Evolutionary conservation across 1,284 basidiomycete species (phyloP).

Genomic region (Heterobasidion parviporum): DNA sequence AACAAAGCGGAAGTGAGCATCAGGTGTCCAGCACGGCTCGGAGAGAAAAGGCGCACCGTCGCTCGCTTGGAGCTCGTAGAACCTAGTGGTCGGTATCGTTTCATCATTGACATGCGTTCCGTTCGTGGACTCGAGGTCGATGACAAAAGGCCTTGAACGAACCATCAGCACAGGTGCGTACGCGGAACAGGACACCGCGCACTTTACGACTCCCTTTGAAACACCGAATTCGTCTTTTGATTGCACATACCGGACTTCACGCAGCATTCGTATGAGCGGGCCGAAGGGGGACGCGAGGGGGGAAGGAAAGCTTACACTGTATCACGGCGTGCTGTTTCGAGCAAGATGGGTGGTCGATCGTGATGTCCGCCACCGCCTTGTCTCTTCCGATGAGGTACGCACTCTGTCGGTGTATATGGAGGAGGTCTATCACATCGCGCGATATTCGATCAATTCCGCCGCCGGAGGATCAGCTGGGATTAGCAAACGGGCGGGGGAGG

Average conservation of each 20-base stretch:
- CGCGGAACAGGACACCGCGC: constrained; percentile 2
- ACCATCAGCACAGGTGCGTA: constrained; percentile 5
- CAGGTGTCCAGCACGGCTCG: too few species aligned
- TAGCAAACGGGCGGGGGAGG: not conserved
- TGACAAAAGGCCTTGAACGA: constrained; percentile 75
- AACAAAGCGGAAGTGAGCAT: not conserved
- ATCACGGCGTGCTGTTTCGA: constrained; percentile 98
- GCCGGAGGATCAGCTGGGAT: too few species aligned
- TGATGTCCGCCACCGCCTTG: constrained; percentile 80
- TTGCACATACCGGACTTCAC: constrained; percentile 69
- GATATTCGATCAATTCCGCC: not conserved
- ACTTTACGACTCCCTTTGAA: constrained; percentile 75
- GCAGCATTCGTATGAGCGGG: constrained; percentile 3
- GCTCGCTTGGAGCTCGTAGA: constrained; percentile 81
- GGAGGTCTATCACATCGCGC: constrained; percentile 49
- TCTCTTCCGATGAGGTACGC: constrained; percentile 93
- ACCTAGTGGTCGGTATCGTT: constrained; percentile 78
- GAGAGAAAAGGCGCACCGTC: constrained; percentile 58
- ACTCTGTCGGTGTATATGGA: constrained; percentile 89
- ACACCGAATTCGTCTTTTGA: constrained; percentile 87
- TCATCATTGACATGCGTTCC: constrained; percentile 88
- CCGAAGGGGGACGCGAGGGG: constrained; percentile 4
- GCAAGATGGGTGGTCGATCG: constrained; percentile 91
- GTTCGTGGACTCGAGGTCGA: constrained; percentile 97
- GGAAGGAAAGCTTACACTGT: constrained; percentile 55